Conservation (phyloP, 768 basidiomycete species). For the Pholiota microspora region DNA sequence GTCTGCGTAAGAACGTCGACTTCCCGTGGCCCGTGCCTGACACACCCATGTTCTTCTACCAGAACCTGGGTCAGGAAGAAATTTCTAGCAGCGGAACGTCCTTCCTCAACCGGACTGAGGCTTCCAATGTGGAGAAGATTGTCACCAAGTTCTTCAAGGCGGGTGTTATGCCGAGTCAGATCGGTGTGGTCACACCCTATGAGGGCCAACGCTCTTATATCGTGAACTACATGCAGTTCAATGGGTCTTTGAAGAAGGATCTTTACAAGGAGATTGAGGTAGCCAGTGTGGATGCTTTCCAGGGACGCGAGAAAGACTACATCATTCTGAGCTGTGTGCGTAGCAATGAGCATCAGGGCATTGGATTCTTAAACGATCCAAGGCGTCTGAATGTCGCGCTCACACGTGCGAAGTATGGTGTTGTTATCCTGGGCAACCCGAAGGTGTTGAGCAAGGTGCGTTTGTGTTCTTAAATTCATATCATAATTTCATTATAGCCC, state of each 20-base stretch:
- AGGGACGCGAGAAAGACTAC: conserved; percentile 99
- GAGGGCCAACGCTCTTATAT: conserved; percentile 98
- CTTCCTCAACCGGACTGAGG: conserved; percentile 98
- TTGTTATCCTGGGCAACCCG: conserved; percentile 99
- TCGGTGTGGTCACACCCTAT: conserved; percentile 98
- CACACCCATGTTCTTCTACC: conserved; percentile 99
- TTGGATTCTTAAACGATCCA: conserved; percentile 98
- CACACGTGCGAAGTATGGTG: conserved; percentile 96
- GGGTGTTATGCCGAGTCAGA: conserved; percentile 91
- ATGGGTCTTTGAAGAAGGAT: conserved; percentile 98
- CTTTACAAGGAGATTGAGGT: conserved; percentile 99
- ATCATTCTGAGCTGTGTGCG: conserved; percentile 97
- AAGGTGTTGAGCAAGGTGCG: conserved; percentile 97
- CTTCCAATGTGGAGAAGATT: conserved; percentile 99
- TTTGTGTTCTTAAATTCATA: conserved; percentile 6
- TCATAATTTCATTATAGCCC: neutral
- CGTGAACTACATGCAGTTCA: conserved; percentile 99
- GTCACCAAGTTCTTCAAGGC: conserved; percentile 99
- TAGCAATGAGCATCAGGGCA: conserved; percentile 99
- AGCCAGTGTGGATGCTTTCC: conserved; percentile 98
- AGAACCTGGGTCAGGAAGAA: conserved; percentile 98
- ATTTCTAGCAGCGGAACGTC: conserved; percentile 98
- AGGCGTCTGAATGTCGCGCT: conserved; percentile 94
- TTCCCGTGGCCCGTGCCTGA: conserved; percentile 98
- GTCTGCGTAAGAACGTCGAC: conserved; percentile 96